phyloP scores from a whole-genome alignment of 225 moss, liverwort and hornwort species.

The Polytrichum formosum region DNA sequence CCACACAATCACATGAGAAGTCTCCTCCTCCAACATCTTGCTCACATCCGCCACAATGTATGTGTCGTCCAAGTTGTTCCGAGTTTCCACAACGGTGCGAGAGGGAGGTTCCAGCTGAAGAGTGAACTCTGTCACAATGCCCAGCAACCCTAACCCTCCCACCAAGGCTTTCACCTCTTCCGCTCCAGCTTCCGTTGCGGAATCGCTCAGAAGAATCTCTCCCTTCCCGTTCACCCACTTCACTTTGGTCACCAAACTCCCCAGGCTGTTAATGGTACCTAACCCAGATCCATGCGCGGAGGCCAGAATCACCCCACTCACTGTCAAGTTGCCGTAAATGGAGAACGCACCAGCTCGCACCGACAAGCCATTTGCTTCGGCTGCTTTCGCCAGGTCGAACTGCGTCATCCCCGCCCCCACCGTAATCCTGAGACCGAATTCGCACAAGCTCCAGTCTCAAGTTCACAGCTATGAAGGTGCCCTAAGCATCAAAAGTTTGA shows the following conservation, averaged over 20 bases:
- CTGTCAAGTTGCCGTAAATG: conserved; percentile 51
- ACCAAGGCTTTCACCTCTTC: conserved; percentile 34
- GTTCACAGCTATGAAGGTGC: no score
- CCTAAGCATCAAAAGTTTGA: no score
- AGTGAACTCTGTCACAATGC: conserved; percentile 39
- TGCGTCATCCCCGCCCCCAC: conserved; percentile 64
- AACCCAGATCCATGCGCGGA: conserved; percentile 59
- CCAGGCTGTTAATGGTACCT: conserved; percentile 27
- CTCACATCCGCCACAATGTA: conserved; percentile 38
- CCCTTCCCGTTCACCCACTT: conserved; percentile 59
- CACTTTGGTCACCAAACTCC: conserved; percentile 34
- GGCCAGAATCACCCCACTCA: conserved; percentile 41
- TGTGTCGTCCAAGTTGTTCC: conserved; percentile 27
- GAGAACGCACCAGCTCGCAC: conserved; percentile 24
- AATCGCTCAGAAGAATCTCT: conserved; percentile 23
- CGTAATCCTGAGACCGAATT: conserved; percentile 15
- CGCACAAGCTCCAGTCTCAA: no score
- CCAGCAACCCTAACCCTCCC: conserved; percentile 33
- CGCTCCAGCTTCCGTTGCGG: conserved; percentile 18
- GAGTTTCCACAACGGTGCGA: conserved; percentile 39
- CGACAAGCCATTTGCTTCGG: conserved; percentile 35
- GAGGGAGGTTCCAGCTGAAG: conserved; percentile 31
- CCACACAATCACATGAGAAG: conserved; percentile 36
- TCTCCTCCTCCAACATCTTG: conserved; percentile 18
- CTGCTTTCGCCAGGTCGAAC: conserved; percentile 36